A percentile compares a stretch with the other conserved stretches of the same genome.
These are phyloP conservation scores for Cercophora sp. DNA, from an alignment of 495 filamentous ascomycete species.

Conservation along the genomic window DNA sequence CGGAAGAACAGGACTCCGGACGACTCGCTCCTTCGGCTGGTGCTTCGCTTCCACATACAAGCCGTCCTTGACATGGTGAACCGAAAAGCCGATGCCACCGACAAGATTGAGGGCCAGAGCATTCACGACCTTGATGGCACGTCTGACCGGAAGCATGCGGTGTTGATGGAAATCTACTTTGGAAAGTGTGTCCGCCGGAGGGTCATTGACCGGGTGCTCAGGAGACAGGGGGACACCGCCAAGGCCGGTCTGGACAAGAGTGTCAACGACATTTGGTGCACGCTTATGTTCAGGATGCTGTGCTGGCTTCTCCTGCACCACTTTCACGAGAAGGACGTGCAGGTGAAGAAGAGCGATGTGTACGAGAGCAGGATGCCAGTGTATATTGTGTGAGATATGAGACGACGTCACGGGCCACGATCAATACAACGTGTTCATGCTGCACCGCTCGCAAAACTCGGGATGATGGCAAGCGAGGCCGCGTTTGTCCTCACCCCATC, in stretches of 20 bases:
- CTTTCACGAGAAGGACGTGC: conserved; percentile 40
- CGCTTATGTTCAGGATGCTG: conserved; percentile 41
- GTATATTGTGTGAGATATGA: conserved; percentile 31
- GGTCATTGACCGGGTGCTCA: conserved; percentile 2
- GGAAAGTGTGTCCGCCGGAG: conserved; percentile 9
- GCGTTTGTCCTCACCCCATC: no score
- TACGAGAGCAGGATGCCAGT: conserved; percentile 39
- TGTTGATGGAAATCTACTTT: conserved; percentile 24
- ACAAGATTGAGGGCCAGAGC: background rate
- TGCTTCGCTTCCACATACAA: conserved; percentile 24
- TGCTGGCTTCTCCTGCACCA: conserved; percentile 46
- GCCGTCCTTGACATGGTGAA: conserved; percentile 21
- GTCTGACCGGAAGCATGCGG: conserved; percentile 14
- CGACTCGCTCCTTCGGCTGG: conserved; percentile 4
- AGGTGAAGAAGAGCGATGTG: conserved; percentile 35
- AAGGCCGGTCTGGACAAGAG: background rate
- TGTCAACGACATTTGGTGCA: conserved; percentile 31
- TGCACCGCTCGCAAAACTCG: no score
- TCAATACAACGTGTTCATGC: no score
- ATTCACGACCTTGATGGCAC: conserved; percentile 8
- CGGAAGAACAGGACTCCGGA: background rate
- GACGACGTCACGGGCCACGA: no score
- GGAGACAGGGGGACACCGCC: background rate
- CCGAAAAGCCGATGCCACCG: conserved; percentile 1
- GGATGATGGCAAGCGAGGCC: no score